phyloP scores from a whole-genome alignment of 2,329 filamentous ascomycete genomes.

The Pseudogymnoascus sp. region DNA sequence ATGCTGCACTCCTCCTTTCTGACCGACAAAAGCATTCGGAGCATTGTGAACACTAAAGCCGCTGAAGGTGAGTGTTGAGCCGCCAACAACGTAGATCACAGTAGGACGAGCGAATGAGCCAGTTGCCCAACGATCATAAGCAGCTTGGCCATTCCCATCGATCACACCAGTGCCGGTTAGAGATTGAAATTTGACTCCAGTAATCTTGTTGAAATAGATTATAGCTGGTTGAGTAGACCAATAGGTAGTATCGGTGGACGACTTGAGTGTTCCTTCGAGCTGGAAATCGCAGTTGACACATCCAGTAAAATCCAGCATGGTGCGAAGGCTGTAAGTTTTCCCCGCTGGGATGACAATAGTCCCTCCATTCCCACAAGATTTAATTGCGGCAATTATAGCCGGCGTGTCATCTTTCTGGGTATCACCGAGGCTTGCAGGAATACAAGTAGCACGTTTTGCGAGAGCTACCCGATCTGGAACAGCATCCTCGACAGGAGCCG shows the following conservation, averaged over 20 bases:
- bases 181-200: constrained; percentile 32
- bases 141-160: constrained; percentile 39
- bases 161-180: constrained; percentile 35
- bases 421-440: constrained; percentile 15
- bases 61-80: constrained; percentile 31
- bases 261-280: constrained; percentile 37
- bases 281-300: constrained; percentile 39
- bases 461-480: background rate
- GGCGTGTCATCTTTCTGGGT: constrained; percentile 35
- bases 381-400: constrained; percentile 35
- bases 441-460: constrained; percentile 19
- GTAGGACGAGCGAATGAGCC: constrained; percentile 35
- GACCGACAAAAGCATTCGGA: constrained; percentile 38
- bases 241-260: constrained; percentile 31
- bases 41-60: constrained; percentile 29
- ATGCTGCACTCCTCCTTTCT: constrained; percentile 30
- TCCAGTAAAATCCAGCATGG: constrained; percentile 33
- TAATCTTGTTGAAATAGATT: constrained; percentile 32
- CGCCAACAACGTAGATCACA: constrained; percentile 34
- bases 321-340: constrained; percentile 36
- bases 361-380: constrained; percentile 33
- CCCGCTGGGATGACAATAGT: constrained; percentile 36
- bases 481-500: background rate
- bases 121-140: constrained; percentile 34
- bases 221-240: constrained; percentile 36